A percentile compares a stretch with the other conserved stretches of the same genome.
Conservation (phyloP, 345 rosid species). For the Orychophragmus violaceus region DNA sequence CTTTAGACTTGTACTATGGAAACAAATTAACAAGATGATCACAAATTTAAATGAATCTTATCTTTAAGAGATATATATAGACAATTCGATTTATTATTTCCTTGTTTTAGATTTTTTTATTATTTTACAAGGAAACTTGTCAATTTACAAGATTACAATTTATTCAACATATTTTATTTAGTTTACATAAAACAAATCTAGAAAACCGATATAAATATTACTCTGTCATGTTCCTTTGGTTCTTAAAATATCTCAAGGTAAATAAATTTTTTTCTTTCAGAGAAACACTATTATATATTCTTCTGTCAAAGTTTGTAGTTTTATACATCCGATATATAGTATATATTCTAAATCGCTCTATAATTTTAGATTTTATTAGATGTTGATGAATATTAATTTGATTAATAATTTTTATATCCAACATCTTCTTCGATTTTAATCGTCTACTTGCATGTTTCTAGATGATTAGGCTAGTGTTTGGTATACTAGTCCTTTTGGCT, state of each 20-base stretch:
- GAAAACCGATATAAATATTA: too few relatives aligned
- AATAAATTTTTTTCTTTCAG: background rate
- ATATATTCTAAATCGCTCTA: background rate
- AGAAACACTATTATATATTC: background rate
- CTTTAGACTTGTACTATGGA: background rate
- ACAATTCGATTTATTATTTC: background rate
- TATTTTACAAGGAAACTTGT: background rate
- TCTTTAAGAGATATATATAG: background rate
- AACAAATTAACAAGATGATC: too few relatives aligned
- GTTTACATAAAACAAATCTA: too few relatives aligned
- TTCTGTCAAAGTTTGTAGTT: background rate
- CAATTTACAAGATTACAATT: background rate
- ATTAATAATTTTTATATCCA: background rate
- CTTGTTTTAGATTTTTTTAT: background rate
- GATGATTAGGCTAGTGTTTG: slow-evolving; percentile 18
- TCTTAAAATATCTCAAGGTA: slow-evolving; percentile 4
- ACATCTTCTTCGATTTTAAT: background rate
- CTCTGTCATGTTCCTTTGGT: background rate
- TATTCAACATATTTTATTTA: too few relatives aligned
- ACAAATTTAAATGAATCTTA: background rate
- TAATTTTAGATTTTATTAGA: background rate
- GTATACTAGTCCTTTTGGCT: slow-evolving; percentile 18
- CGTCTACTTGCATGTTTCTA: slow-evolving; percentile 2
- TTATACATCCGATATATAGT: background rate
- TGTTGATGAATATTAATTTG: background rate